Conservation (phyloP, 768 basidiomycete genomes). For the Mycena indigotica region DNA sequence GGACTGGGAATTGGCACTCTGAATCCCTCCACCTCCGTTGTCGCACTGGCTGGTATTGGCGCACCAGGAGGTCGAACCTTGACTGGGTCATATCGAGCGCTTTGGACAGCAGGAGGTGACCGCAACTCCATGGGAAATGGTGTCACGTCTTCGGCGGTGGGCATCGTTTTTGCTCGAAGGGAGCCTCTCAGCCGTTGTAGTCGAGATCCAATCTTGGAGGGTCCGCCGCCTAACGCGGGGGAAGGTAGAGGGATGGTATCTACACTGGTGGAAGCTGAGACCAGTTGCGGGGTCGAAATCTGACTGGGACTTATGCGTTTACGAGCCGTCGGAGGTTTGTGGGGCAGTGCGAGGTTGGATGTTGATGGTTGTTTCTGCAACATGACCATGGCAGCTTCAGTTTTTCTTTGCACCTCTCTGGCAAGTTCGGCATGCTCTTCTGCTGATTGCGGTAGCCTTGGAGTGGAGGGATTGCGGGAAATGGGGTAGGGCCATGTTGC, state of each 20-base stretch:
- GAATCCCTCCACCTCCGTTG: conserved; percentile 50
- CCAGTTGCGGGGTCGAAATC: conserved; percentile 65
- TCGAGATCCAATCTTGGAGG: conserved; percentile 68
- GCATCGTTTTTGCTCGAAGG: conserved; percentile 51
- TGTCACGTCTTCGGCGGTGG: conserved; percentile 51
- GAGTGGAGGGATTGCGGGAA: conserved; percentile 45
- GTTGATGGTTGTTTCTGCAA: conserved; percentile 55
- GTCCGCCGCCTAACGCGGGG: conserved; percentile 46
- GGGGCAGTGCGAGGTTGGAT: conserved; percentile 43
- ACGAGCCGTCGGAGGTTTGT: conserved; percentile 47
- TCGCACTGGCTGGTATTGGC: conserved; percentile 43
- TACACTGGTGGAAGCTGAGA: conserved; percentile 69
- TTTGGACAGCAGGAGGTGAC: conserved; percentile 40
- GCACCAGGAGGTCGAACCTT: conserved; percentile 39
- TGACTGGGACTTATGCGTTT: conserved; percentile 63
- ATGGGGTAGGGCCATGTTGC: conserved; percentile 36
- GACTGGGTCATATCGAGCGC: conserved; percentile 43
- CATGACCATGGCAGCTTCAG: conserved; percentile 65
- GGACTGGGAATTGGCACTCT: conserved; percentile 61
- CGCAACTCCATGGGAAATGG: conserved; percentile 46
- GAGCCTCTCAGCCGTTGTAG: conserved; percentile 75
- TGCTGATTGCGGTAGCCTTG: conserved; percentile 44
- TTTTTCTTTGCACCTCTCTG: conserved; percentile 66
- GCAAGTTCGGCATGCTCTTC: conserved; percentile 59
- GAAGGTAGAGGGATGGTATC: conserved; percentile 66